Conservation (phyloP, 495 filamentous ascomycete genomes). For the Amphirosellinia nigrospora region DNA sequence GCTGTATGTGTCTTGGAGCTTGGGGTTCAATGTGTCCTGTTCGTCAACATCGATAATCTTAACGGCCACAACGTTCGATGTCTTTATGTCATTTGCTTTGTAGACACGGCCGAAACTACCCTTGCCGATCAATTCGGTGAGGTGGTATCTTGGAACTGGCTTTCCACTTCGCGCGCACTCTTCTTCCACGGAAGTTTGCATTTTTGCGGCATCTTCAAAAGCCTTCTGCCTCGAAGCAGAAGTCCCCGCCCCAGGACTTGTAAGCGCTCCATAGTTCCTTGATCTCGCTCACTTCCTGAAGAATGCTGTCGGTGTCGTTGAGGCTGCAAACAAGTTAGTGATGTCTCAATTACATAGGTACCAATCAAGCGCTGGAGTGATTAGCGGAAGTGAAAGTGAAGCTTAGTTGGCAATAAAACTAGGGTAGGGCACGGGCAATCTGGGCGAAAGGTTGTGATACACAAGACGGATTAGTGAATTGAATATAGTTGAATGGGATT, state of each 20-base stretch:
- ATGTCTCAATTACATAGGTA: not conserved
- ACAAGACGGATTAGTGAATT: not conserved
- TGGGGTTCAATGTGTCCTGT: constrained; percentile 74
- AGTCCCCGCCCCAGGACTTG: constrained; percentile 47
- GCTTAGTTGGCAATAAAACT: not conserved
- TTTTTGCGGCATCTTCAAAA: constrained; percentile 60
- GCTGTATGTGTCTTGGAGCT: constrained; percentile 78
- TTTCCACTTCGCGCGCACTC: constrained; percentile 55
- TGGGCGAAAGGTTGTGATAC: not conserved
- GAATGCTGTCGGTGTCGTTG: constrained; percentile 9
- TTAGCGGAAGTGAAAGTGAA: not conserved
- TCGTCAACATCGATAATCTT: constrained; percentile 97
- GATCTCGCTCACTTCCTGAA: constrained; percentile 10
- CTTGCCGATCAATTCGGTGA: constrained; percentile 91
- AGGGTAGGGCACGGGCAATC: not conserved
- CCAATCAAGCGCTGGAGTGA: not conserved
- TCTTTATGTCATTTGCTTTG: constrained; percentile 68
- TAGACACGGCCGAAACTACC: constrained; percentile 95
- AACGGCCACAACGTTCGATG: constrained; percentile 78
- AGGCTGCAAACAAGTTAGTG: constrained; percentile 13
- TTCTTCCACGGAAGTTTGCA: constrained; percentile 57
- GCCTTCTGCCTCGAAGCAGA: constrained; percentile 55
- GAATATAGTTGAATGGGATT: not conserved
- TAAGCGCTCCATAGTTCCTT: constrained; percentile 46
- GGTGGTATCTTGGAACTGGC: constrained; percentile 65